phyloP scores from a whole-genome alignment of 805 yeast species.

The Wickerhamomyces ciferrii region DNA sequence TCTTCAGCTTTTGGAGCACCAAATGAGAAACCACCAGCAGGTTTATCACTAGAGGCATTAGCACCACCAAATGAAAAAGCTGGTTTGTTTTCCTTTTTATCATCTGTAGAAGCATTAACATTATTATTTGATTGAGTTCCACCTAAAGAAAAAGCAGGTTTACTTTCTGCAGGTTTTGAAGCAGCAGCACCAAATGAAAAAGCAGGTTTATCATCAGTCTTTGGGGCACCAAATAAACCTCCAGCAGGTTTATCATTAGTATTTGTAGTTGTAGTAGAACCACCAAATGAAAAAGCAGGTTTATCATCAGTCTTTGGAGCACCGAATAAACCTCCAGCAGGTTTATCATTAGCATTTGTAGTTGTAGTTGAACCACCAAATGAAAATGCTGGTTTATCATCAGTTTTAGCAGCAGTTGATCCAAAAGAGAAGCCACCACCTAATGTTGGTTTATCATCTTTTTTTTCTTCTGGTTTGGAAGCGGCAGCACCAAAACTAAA shows the following conservation, averaged over 20 bases:
- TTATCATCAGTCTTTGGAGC: constrained; percentile 5
- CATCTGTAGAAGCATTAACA: constrained; percentile 13
- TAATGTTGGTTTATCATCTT: constrained; percentile 2
- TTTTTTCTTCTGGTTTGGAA: background rate
- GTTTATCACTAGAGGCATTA: constrained; percentile 8
- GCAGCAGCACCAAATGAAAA: constrained; percentile 12
- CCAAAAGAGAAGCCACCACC: constrained; percentile 17
- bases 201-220: constrained; percentile 7
- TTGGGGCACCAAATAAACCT: background rate
- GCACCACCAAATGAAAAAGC: constrained; percentile 21
- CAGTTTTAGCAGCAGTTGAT: constrained; percentile 6
- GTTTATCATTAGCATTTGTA: constrained; percentile 9
- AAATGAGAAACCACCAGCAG: constrained; percentile 20
- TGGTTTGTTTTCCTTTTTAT: constrained; percentile 9
- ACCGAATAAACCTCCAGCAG: constrained; percentile 4
- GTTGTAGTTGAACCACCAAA: constrained; percentile 10
- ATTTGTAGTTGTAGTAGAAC: constrained; percentile 5
- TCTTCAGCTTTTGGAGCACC: constrained; percentile 16
- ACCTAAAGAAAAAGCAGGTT: constrained; percentile 20
- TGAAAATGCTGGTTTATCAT: constrained; percentile 5
- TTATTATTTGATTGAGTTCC: constrained; percentile 10
- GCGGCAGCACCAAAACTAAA: constrained; percentile 20
- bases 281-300: constrained; percentile 15
- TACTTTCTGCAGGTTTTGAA: constrained; percentile 1
- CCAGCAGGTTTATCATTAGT: constrained; percentile 14